phyloP scores from a whole-genome alignment of 1,139 yeast genomes.

The Debaryomyces robertsiae region DNA sequence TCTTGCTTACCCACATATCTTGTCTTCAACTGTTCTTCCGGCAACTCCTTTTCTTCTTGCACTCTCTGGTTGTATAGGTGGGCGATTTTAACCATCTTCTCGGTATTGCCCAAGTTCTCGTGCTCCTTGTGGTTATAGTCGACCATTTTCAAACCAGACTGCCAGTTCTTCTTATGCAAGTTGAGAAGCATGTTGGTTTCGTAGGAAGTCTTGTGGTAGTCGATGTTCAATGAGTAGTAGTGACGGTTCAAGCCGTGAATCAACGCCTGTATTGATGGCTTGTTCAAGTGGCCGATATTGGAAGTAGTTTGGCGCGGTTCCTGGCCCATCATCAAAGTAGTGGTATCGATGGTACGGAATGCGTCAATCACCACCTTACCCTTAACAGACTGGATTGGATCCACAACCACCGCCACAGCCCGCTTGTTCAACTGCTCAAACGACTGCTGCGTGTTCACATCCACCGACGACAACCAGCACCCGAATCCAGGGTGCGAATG shows the following conservation, averaged over 20 bases:
- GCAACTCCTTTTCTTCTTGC: constrained; percentile 86
- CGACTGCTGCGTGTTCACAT: constrained; percentile 95
- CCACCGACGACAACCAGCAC: constrained; percentile 98
- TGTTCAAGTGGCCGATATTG: constrained; percentile 91
- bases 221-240: constrained; percentile 92
- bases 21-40: constrained; percentile 88
- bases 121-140: constrained; percentile 82
- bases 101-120: constrained; percentile 70
- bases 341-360: constrained; percentile 88
- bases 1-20: constrained; percentile 98
- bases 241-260: constrained; percentile 97
- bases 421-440: constrained; percentile 93
- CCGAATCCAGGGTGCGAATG: constrained; percentile 99
- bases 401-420: constrained; percentile 97
- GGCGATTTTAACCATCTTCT: constrained; percentile 86
- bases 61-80: constrained; percentile 88
- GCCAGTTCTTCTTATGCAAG: constrained; percentile 96
- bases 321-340: constrained; percentile 90
- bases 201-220: constrained; percentile 87
- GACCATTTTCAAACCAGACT: constrained; percentile 79
- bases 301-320: constrained; percentile 98
- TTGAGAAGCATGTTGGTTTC: constrained; percentile 95
- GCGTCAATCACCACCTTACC: constrained; percentile 99
- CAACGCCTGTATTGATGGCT: constrained; percentile 97
- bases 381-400: constrained; percentile 96